Conservation (phyloP, 2,329 filamentous ascomycete genomes). For the Uncinocarpus reesii region DNA sequence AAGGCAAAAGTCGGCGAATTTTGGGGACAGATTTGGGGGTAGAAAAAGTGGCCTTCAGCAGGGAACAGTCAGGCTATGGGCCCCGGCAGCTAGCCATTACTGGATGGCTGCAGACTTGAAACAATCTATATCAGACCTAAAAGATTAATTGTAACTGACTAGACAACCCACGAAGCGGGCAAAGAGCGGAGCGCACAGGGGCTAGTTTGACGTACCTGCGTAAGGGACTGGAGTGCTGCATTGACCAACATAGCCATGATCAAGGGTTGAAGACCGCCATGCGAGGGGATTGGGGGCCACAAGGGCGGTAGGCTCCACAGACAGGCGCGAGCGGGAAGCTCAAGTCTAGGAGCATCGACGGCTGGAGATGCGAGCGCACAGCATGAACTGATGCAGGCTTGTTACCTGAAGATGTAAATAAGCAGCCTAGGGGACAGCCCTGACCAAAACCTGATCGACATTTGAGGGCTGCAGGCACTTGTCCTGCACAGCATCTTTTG, state of each 20-base stretch:
- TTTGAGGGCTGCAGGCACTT: background rate
- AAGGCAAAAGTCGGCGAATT: background rate
- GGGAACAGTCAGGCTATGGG: background rate
- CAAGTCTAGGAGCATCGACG: conserved; percentile 1
- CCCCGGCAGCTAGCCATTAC: background rate
- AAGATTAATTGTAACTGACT: background rate
- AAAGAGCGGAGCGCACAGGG: background rate
- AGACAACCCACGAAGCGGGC: background rate
- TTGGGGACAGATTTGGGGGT: conserved; percentile 2
- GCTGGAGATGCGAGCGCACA: background rate
- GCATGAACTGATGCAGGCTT: conserved; percentile 3
- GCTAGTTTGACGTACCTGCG: background rate
- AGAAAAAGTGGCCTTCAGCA: background rate
- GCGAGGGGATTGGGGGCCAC: conserved; percentile 5
- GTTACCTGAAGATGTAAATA: background rate
- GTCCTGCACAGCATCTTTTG: background rate
- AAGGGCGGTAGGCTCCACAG: background rate
- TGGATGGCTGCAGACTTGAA: background rate
- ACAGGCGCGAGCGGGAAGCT: conserved; percentile 2
- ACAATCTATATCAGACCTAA: conserved; percentile 10
- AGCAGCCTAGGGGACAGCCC: background rate
- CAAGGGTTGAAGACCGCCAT: background rate
- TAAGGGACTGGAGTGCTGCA: conserved; percentile 4
- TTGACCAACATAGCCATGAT: conserved; percentile 9
- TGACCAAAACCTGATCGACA: background rate